Conservation (phyloP, 1,284 basidiomycete species). For the Boletellus dicymbophilus region DNA sequence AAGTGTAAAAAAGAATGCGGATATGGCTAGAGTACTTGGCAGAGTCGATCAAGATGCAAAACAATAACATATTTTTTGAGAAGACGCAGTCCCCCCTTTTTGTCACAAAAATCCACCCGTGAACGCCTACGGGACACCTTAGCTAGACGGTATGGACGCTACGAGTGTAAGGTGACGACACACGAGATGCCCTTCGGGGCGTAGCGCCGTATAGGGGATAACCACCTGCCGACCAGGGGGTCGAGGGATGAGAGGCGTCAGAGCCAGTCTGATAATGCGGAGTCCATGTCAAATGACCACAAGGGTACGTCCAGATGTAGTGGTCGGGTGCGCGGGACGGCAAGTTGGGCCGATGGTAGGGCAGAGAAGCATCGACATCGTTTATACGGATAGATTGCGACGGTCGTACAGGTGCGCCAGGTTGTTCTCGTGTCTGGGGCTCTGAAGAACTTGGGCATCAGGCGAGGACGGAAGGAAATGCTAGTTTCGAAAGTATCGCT, state of each 20-base stretch:
- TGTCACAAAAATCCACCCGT: no score
- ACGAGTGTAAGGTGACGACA: no score
- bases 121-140: no score
- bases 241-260: constrained; percentile 12
- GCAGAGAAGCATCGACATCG: neutral
- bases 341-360: constrained; percentile 1
- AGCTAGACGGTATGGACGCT: no score
- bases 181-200: no score
- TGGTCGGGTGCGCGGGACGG: constrained; percentile 23
- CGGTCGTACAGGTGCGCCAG: neutral
- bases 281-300: constrained; percentile 31
- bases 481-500: no score
- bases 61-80: no score
- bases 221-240: constrained; percentile 15
- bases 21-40: no score
- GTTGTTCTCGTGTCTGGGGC: constrained; percentile 12
- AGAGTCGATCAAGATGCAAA: no score
- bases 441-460: constrained; percentile 7
- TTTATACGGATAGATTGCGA: constrained; percentile 3
- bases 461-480: no score
- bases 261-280: constrained; percentile 30
- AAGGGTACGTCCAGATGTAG: constrained; percentile 25
- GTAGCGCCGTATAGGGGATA: constrained; percentile 22
- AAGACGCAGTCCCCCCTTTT: no score
- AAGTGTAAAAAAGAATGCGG: no score